A percentile compares a stretch with the other conserved stretches of the same genome.
phyloP scores from a whole-genome alignment of 2,329 filamentous ascomycete species.

The Fonsecaea erecta region DNA sequence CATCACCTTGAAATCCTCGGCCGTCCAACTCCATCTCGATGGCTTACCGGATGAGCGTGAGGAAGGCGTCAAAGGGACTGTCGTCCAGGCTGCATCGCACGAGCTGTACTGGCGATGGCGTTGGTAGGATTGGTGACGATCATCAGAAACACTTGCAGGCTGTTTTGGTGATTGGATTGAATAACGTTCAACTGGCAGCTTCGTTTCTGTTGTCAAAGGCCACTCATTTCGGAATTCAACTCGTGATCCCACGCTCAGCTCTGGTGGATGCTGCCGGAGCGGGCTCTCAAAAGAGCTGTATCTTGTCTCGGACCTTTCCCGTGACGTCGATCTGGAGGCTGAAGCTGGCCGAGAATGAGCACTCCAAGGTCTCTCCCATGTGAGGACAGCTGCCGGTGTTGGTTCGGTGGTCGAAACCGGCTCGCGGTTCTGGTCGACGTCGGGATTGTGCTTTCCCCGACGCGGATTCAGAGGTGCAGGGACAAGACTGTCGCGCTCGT shows the following conservation, averaged over 20 bases:
- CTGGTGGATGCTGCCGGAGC: slow-evolving; percentile 3
- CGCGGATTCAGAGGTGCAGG: slow-evolving; percentile 15
- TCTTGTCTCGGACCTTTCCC: neutral
- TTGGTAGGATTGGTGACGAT: neutral
- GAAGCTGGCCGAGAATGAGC: neutral
- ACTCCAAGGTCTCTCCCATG: neutral
- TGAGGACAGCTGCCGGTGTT: neutral
- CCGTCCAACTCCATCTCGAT: slow-evolving; percentile 6
- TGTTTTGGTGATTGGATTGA: neutral
- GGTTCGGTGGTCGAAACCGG: neutral
- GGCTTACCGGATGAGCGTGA: neutral
- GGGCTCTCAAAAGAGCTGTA: slow-evolving; percentile 12
- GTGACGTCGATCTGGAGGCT: neutral
- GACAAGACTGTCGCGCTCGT: slow-evolving; percentile 12
- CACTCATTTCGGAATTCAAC: neutral
- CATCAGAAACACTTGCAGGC: neutral
- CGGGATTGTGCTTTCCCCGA: slow-evolving; percentile 1
- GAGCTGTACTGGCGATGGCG: slow-evolving; percentile 6
- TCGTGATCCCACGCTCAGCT: neutral
- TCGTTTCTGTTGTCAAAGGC: neutral
- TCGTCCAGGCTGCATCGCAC: slow-evolving; percentile 4
- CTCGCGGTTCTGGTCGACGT: neutral
- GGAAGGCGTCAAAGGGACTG: neutral
- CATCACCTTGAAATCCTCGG: slow-evolving; percentile 1
- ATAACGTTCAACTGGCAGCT: neutral